These are phyloP conservation scores for Leccinum imitatum DNA, from an alignment of 768 basidiomycete species.

Conservation along the genomic window DNA sequence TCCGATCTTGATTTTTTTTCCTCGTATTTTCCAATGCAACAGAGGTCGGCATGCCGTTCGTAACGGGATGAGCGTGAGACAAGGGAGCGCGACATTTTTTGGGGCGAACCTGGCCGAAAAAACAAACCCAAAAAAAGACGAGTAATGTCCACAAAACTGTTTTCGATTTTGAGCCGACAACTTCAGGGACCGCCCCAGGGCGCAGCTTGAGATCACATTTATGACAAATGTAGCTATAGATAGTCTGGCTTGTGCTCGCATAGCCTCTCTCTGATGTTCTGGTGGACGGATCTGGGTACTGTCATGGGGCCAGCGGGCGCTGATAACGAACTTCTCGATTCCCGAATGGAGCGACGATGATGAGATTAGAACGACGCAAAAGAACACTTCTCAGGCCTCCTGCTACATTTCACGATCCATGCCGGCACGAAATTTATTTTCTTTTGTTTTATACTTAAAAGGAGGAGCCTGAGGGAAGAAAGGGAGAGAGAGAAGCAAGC, in stretches of 20 bases:
- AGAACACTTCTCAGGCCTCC: not conserved
- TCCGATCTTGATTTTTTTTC: not conserved
- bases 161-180: not conserved
- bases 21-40: constrained; percentile 1
- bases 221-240: not conserved
- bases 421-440: not conserved
- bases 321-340: constrained; percentile 1
- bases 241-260: not conserved
- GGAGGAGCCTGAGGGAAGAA: not conserved
- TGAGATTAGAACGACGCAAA: constrained; percentile 15
- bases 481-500: not conserved
- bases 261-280: constrained; percentile 4
- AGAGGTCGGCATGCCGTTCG: not conserved
- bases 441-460: not conserved
- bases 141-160: not conserved
- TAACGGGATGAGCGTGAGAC: constrained; percentile 20
- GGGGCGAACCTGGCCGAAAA: not conserved
- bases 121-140: not conserved
- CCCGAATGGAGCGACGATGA: constrained; percentile 10
- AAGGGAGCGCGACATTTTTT: not conserved
- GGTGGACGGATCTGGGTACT: not conserved
- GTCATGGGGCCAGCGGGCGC: not conserved
- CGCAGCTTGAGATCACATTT: not conserved
- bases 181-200: not conserved
- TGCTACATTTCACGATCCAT: constrained; percentile 2